Evolutionary conservation across 1,284 basidiomycete species (phyloP).

Genomic region (Mrakiaceae sp.): DNA sequence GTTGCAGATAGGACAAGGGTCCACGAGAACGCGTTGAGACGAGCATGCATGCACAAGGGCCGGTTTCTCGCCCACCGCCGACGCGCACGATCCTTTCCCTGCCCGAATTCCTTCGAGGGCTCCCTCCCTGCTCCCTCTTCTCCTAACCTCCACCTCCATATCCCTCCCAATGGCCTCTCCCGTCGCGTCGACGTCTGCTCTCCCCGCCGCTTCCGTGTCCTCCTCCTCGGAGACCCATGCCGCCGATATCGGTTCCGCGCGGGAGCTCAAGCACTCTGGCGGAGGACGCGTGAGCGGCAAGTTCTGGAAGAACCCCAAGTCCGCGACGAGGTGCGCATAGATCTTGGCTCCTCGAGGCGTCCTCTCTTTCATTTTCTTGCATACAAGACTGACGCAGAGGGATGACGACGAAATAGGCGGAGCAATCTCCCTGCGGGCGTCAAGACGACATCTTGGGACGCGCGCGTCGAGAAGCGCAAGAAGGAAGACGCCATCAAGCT

Average conservation of each 20-base stretch:
- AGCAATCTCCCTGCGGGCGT: conserved; percentile 13
- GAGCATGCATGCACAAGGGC: too few species aligned
- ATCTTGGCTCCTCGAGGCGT: not conserved
- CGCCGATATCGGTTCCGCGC: not conserved
- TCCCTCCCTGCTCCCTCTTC: not conserved
- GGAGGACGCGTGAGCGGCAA: conserved; percentile 15
- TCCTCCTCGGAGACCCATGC: not conserved
- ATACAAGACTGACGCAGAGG: not conserved
- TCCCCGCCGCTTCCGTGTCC: not conserved
- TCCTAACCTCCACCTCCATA: not conserved
- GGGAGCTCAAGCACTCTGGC: conserved; percentile 1
- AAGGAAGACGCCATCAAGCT: conserved; percentile 28
- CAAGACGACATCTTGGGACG: conserved; percentile 25
- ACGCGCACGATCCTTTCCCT: too few species aligned
- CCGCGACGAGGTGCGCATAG: conserved; percentile 7
- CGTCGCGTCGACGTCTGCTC: not conserved
- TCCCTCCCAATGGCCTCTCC: not conserved
- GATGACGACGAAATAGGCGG: not conserved
- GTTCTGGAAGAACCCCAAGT: conserved; percentile 15
- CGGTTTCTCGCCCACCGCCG: too few species aligned
- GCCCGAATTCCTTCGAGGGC: not conserved
- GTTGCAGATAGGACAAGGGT: too few species aligned
- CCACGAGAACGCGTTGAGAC: too few species aligned
- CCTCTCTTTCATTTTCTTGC: not conserved
- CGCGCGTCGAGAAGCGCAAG: conserved; percentile 29